Base-by-base conservation (phyloP, 2,329 filamentous ascomycete genomes). In the Stromatinia cepivora region DNA sequence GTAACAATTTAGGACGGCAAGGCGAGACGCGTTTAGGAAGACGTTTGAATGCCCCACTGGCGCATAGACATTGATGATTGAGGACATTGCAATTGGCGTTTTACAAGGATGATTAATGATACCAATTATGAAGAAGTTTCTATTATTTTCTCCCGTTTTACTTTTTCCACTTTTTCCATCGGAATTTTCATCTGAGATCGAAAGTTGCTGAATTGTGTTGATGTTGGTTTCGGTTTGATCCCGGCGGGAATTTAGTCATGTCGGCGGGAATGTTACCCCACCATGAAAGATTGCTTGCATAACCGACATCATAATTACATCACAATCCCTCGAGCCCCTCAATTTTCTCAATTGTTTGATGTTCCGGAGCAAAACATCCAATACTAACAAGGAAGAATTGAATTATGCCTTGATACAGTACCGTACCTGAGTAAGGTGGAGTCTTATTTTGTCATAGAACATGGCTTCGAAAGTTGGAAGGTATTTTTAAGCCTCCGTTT, bases 71-170 rank as follows among this genome's bases (percentile, higher is more conserved):
- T 57, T 57, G 54, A 57, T 34, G 54, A 57, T 57, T 57, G 54
- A 57, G 54, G 54, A 57, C 54, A 57, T 53, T 64, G 54, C 46
- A 64, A 54, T 54, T 56, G 76, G 73, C 72, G 74, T 75, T 70
- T 57, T 71, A 58, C 70, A 68, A 34, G 71, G 59, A 75, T 72
- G 71, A 76, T 70, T 74, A 72, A 76, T 72, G 76, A 77, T 77
- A 77, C 75, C 76, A 77, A 63, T 67, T n/a, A 56, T 36, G 58
- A 69, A 69, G 58, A 64, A 66, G 25, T 46, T 64, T 57, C 50
- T 57, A 53, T 20, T 36, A 13, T 17, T 46, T 59, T 61, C n/a
- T 67, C 20, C 28, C 13, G 17, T 7, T 31, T 66, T 39, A 20
- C 7, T 25, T 31, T 54, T 31, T 20, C 15, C 22, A 31, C 46